Percentiles rank a stretch among this genome's conserved stretches.
phyloP scores from a whole-genome alignment of 108 stramenopile genomes.

The Cyclotella atomus region DNA sequence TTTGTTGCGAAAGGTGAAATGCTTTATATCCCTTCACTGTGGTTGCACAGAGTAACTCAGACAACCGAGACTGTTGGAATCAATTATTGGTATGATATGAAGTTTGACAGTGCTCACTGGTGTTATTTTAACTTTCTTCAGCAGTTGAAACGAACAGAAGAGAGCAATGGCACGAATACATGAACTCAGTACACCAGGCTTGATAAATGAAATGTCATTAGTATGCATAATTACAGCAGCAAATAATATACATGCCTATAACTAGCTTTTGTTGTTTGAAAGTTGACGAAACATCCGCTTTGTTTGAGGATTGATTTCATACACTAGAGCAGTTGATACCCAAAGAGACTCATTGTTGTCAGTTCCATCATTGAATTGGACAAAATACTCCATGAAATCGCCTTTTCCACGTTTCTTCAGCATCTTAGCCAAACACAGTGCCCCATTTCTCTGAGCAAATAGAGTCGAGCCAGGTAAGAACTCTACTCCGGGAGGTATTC shows the following conservation, averaged over 20 bases:
- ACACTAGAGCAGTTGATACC: slow-evolving; percentile 43
- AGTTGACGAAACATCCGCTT: slow-evolving; percentile 47
- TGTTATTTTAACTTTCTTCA: slow-evolving; percentile 80
- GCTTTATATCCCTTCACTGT: slow-evolving; percentile 92
- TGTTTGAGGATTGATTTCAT: slow-evolving; percentile 61
- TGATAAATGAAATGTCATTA: slow-evolving; percentile 10
- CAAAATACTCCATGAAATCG: slow-evolving; percentile 51
- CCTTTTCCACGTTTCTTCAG: slow-evolving; percentile 56
- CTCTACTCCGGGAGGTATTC: slow-evolving; percentile 50
- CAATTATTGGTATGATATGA: slow-evolving; percentile 97
- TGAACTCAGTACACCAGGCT: neutral
- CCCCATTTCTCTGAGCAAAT: slow-evolving; percentile 46
- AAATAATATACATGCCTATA: neutral
- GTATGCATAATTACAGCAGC: neutral
- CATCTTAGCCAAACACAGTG: slow-evolving; percentile 50
- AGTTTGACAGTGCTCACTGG: slow-evolving; percentile 84
- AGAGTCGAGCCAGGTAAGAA: slow-evolving; percentile 58
- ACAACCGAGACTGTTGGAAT: slow-evolving; percentile 90
- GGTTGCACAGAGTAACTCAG: slow-evolving; percentile 96
- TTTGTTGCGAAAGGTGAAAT: slow-evolving; percentile 59
- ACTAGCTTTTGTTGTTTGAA: slow-evolving; percentile 15
- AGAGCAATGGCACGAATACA: no score
- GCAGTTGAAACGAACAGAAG: no score
- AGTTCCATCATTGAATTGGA: slow-evolving; percentile 51
- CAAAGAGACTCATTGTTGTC: slow-evolving; percentile 40